A percentile compares a stretch with the other conserved stretches of the same genome.
Evolutionary conservation across 176 grass and related monocot genomes (phyloP).

Genomic region (Musa troglodytarum): DNA sequence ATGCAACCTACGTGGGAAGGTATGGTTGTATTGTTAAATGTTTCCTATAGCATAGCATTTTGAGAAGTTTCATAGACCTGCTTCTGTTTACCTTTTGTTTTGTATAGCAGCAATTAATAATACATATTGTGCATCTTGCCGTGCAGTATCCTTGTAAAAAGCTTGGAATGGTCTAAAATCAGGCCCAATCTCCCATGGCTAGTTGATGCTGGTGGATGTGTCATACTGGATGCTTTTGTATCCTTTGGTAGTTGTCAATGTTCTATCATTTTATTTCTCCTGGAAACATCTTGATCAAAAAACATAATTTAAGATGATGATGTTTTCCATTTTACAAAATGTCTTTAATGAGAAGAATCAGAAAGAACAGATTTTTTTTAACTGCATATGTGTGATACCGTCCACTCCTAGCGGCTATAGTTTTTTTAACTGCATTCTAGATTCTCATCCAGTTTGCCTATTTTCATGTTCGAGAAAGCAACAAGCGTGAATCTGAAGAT

Average conservation of each 20-base stretch:
- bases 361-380: too few species aligned
- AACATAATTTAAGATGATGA: background rate
- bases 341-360: background rate
- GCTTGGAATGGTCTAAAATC: constrained; percentile 71
- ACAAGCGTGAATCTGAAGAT: background rate
- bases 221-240: constrained; percentile 81
- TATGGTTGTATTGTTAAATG: constrained; percentile 26
- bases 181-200: constrained; percentile 84
- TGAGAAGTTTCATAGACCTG: background rate
- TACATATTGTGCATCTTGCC: constrained; percentile 1
- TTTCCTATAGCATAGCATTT: background rate
- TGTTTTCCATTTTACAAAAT: background rate
- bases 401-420: background rate
- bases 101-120: background rate
- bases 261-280: background rate
- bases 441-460: constrained; percentile 6
- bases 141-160: constrained; percentile 93
- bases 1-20: constrained; percentile 90
- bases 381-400: background rate
- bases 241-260: constrained; percentile 40
- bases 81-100: background rate
- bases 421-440: background rate
- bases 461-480: background rate
- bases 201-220: constrained; percentile 91
- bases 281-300: background rate